Evolutionary conservation across 805 yeast species (phyloP), one percentile per base, ranked within the genome.

Genomic region (Komagataella phaffii): DNA sequence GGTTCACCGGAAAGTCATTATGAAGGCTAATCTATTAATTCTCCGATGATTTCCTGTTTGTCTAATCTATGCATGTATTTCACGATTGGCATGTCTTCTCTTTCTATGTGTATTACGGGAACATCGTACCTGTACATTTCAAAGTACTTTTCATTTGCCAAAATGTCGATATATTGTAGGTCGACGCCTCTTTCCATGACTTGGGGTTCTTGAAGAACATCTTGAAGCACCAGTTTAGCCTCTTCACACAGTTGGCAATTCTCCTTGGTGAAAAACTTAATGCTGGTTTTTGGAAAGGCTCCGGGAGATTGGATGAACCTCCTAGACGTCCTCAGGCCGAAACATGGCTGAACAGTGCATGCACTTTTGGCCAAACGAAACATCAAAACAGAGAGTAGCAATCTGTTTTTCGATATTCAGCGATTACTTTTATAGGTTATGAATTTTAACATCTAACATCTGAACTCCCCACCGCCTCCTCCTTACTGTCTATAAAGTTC

Each of bases 91-190:
- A 59, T 66, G 6, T 61, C 64, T 1, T 61, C 67, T 53, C 80
- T 69, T 57, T 81, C 82, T 7, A 85, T 70, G 61, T 85, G 90
- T 46, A 85, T 60, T 0, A 85, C 95, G 0, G 95, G 95, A 5
- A 85, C 83, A 60, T 85, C 95, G 61, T 80, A 84, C 57, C 89
- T 79, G 54, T 43, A 47, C 54, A 17, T 61, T 53, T n/a, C 54
- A 52, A 30, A 30, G 6, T 14, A 30, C 40, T 8, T 30, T 14
- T 30, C 2, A 14, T 30, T 30, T 10, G 40, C 40, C 40, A 30
- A 30, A 10, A 30, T 30, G 40, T 30, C 40, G 6, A 30, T 30
- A 4, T 30, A 30, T 30, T 30, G 40, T 14, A 30, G 12, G 14
- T 30, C 40, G 14, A 30, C 40, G 1, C 68, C 58, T 8, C 55